phyloP scores from a whole-genome alignment of 2,329 filamentous ascomycete species.

The Alternaria ventricosa region DNA sequence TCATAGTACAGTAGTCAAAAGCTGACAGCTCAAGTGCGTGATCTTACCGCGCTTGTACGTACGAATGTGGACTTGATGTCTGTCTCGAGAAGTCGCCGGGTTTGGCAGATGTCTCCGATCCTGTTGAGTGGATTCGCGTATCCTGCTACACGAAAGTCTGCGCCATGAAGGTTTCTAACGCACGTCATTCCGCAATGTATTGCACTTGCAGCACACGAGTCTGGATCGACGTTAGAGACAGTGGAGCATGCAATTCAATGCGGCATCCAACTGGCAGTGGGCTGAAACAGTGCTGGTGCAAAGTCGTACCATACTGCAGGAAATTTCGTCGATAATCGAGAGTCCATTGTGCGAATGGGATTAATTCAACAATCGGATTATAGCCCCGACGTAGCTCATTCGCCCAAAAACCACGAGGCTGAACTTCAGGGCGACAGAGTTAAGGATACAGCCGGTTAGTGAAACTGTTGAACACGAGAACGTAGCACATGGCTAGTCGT shows the following conservation, averaged over 20 bases:
- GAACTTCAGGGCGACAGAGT: conserved; percentile 6
- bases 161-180: conserved; percentile 6
- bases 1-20: conserved; percentile 1
- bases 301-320: conserved; percentile 3
- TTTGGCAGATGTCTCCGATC: background rate
- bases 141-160: conserved; percentile 6
- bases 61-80: background rate
- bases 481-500: conserved; percentile 3
- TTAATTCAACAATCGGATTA: conserved; percentile 8
- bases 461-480: conserved; percentile 22
- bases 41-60: background rate
- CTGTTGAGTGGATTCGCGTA: conserved; percentile 3
- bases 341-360: conserved; percentile 2
- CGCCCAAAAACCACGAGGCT: background rate
- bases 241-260: background rate
- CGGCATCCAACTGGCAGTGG: conserved; percentile 1
- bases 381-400: conserved; percentile 13
- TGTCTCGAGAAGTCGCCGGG: background rate
- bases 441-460: conserved; percentile 19
- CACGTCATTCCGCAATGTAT: conserved; percentile 10
- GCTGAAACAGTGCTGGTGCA: conserved; percentile 15
- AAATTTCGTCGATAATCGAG: conserved; percentile 1
- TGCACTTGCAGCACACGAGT: background rate
- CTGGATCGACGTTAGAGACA: background rate
- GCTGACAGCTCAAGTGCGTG: conserved; percentile 3